Evolutionary conservation across 1,284 basidiomycete species (phyloP), one percentile per base, ranked within the genome.

Genomic region (Gomphus bonarii): DNA sequence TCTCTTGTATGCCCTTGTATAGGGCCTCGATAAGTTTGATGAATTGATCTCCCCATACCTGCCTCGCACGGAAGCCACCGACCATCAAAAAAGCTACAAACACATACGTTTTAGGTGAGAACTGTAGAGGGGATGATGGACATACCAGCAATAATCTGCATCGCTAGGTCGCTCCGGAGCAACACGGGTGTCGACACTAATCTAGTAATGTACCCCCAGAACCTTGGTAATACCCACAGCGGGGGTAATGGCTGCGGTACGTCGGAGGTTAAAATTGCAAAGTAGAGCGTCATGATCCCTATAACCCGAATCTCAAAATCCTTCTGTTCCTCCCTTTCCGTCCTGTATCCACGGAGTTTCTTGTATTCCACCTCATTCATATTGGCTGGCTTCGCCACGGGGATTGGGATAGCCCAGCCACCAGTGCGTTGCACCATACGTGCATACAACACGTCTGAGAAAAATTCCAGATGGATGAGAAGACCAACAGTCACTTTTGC

Each of bases 241-340:
- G 65, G 61, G 2, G 68, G 69, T 18, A 64, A 62, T 2, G 66
- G 67, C 55, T 67, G 65, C 52, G 69, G 63, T 22, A 70, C 64
- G 20, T 73, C 72, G 25, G 66, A 62, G 59, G 72, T 78, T 42
- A 95, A 68, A 57, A 97, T 81, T 8, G 85, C 79, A 68, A 92
- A 91, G 73, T 97, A 99, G 22, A 99, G 81, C 10, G 93, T 82
- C 75, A 92, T 78, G 49, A 95, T 81, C 6, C 92, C 93, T 30
- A 81, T 73, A 62, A 97, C 79, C n/a, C 95, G 81, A 47, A 76
- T 75, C 22, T 79, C 77, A 68, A 91, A 89, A 54, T 91, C 87
- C 16, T 79, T 71, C 16, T 72, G 66, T 0, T 76, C 73, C 69
- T 95, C 82, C 6, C 75, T 74, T 65, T 75, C 59, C 12, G 70